These are phyloP conservation scores for Adenanthera pavonina DNA, from an alignment of 306 rosid genomes.

Conservation along the genomic window DNA sequence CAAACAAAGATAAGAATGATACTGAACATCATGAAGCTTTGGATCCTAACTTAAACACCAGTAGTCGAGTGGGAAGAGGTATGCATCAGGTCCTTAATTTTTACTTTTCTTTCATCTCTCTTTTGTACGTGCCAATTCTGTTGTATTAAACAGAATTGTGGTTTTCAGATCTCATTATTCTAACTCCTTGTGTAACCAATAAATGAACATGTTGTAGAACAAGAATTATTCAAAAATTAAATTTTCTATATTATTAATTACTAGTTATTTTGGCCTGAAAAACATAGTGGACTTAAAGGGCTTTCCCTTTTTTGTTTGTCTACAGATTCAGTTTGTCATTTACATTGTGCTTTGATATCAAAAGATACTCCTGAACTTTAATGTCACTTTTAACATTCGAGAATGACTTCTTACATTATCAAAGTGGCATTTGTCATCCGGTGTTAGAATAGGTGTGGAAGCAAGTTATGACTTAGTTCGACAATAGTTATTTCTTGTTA, in stretches of 20 bases:
- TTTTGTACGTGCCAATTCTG: slow-evolving; percentile 25
- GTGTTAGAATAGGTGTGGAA: background rate
- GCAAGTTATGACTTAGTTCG: background rate
- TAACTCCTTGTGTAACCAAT: slow-evolving; percentile 8
- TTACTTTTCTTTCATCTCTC: slow-evolving; percentile 9
- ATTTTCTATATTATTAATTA: slow-evolving; percentile 3
- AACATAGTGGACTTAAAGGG: background rate
- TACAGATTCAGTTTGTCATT: background rate
- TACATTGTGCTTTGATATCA: slow-evolving; percentile 2
- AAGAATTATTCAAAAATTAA: slow-evolving; percentile 14
- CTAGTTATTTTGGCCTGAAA: background rate
- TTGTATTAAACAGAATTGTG: slow-evolving; percentile 5
- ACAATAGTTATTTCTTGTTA: background rate
- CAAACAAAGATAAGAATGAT: slow-evolving; percentile 57
- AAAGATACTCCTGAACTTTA: slow-evolving; percentile 22
- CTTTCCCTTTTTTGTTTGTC: background rate
- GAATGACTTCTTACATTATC: background rate
- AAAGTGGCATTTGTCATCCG: slow-evolving; percentile 1
- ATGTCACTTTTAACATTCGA: slow-evolving; percentile 3
- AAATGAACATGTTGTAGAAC: slow-evolving; percentile 15
- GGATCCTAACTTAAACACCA: slow-evolving; percentile 47
- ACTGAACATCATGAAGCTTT: slow-evolving; percentile 63
- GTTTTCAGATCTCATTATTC: slow-evolving; percentile 20
- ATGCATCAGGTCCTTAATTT: slow-evolving; percentile 30
- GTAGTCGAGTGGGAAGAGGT: slow-evolving; percentile 76